Evolutionary conservation across 2,329 filamentous ascomycete genomes (phyloP), one percentile per base, ranked within the genome.

Genomic region (Aquanectria penicillioides): DNA sequence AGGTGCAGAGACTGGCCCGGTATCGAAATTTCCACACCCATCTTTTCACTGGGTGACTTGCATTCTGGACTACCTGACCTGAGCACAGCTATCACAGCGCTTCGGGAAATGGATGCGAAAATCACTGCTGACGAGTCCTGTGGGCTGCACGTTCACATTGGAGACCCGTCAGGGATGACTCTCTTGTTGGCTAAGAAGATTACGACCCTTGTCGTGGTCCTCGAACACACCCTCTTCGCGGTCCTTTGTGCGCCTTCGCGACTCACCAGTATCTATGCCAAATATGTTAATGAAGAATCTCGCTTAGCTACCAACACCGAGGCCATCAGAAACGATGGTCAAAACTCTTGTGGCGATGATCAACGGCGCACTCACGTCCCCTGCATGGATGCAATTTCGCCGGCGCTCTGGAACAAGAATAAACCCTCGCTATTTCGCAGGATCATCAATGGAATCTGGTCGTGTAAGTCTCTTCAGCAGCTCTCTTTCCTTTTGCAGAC

Each of bases 121-220:
- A 66, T 69, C 10, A 37, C n/a, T 0, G 62, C 54, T 2, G 63
- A 71, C 37, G 38, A 43, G 3, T 56, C 50, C 3, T 72, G 70
- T 15, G 68, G 70, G 3, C 53, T 72, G 28, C 68, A 71, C 23
- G 44, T 72, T 4, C 69, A 72, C 9, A 59, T 71, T 2, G 69
- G 70, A 9, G 47, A 64, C 9, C 53, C 60, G 12, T 31, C 17
- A 1, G 70, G 68, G 15, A 66, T 72, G 63, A 62, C 47, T 1
- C 43, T 71, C 4, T 28, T 50, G 1, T 38, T 68, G 2, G 68
- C 68, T 2, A 64, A 72, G 18, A 72, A 64, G 49, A 55, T 70
- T 13, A 33, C 62, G 1, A 68, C 70, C 0, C 48, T 72, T 0
- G 59, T 64, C 0, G 37, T 65, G 34, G 22, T 71, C 3, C 25